phyloP scores from a whole-genome alignment of 164 flowering plant species.

The Tinospora cordifolia region DNA sequence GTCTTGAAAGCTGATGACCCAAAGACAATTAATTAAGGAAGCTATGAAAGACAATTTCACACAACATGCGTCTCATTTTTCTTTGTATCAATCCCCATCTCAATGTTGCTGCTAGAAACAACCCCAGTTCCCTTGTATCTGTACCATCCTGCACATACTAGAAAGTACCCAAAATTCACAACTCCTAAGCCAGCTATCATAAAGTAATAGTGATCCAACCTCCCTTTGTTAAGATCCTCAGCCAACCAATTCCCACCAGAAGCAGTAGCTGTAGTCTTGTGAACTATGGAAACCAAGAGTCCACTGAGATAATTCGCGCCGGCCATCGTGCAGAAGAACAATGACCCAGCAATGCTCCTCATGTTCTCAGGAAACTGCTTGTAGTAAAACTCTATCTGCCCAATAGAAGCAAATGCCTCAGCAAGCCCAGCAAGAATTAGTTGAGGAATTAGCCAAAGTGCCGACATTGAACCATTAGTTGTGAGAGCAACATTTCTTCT shows the following conservation, averaged over 20 bases:
- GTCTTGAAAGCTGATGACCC: too few relatives aligned
- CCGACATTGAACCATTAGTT: constrained; percentile 41
- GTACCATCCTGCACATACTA: constrained; percentile 35
- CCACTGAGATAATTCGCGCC: constrained; percentile 39
- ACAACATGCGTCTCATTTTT: constrained; percentile 5
- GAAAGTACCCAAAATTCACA: constrained; percentile 35
- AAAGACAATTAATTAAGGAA: too few relatives aligned
- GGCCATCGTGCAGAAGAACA: constrained; percentile 34
- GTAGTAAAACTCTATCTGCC: constrained; percentile 50
- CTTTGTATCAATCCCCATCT: constrained; percentile 14
- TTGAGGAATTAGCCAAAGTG: constrained; percentile 49
- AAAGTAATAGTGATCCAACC: constrained; percentile 40
- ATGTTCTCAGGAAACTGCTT: constrained; percentile 70
- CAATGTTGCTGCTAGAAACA: not conserved
- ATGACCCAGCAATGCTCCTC: constrained; percentile 52
- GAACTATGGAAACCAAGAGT: constrained; percentile 28
- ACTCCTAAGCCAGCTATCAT: constrained; percentile 28
- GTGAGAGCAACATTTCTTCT: constrained; percentile 30
- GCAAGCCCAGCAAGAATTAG: constrained; percentile 37
- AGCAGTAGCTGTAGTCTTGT: constrained; percentile 7
- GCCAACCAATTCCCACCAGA: constrained; percentile 32
- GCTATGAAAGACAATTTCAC: not conserved
- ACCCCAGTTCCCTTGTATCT: constrained; percentile 32
- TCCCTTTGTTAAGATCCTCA: constrained; percentile 50
- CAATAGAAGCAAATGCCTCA: constrained; percentile 42